A percentile compares a stretch with the other conserved stretches of the same genome.
Evolutionary conservation across 805 yeast genomes (phyloP).

Genomic region (Starmerella floris): DNA sequence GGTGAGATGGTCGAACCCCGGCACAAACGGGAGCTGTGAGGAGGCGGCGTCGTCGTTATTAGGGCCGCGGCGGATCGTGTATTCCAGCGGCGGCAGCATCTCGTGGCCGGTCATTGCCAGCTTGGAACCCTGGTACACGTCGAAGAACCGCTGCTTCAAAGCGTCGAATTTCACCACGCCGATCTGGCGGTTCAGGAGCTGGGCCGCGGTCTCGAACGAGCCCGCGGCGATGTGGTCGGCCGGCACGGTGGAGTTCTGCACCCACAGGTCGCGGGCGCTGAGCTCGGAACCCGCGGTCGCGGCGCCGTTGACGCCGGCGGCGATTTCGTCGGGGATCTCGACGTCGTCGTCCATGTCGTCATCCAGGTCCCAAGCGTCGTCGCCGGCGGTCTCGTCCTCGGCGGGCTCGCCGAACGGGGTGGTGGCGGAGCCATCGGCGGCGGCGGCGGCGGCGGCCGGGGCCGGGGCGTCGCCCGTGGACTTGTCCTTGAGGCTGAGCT

Average conservation of each 20-base stretch:
- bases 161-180: slow-evolving; percentile 85
- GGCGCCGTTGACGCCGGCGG: slow-evolving; percentile 22
- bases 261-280: slow-evolving; percentile 67
- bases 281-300: slow-evolving; percentile 28
- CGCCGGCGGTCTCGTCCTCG: slow-evolving; percentile 23
- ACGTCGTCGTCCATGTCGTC: slow-evolving; percentile 42
- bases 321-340: slow-evolving; percentile 29
- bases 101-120: slow-evolving; percentile 59
- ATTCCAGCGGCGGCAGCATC: slow-evolving; percentile 57
- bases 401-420: slow-evolving; percentile 19
- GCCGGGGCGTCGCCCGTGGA: not conserved
- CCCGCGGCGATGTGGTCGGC: slow-evolving; percentile 95
- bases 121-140: slow-evolving; percentile 70
- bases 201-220: slow-evolving; percentile 90
- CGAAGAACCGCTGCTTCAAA: slow-evolving; percentile 65
- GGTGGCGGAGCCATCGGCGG: slow-evolving; percentile 10
- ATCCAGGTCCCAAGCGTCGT: slow-evolving; percentile 52
- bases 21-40: slow-evolving; percentile 45
- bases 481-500: slow-evolving; percentile 6
- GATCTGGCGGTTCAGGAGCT: slow-evolving; percentile 73
- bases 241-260: slow-evolving; percentile 74
- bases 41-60: slow-evolving; percentile 24
- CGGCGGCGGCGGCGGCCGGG: not conserved
- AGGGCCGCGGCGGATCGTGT: slow-evolving; percentile 45
- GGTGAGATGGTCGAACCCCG: slow-evolving; percentile 59